Percentiles rank a stretch among this genome's conserved stretches.
Evolutionary conservation across 2,329 filamentous ascomycete species (phyloP).

Genomic region (Didymosphaeria variabile): DNA sequence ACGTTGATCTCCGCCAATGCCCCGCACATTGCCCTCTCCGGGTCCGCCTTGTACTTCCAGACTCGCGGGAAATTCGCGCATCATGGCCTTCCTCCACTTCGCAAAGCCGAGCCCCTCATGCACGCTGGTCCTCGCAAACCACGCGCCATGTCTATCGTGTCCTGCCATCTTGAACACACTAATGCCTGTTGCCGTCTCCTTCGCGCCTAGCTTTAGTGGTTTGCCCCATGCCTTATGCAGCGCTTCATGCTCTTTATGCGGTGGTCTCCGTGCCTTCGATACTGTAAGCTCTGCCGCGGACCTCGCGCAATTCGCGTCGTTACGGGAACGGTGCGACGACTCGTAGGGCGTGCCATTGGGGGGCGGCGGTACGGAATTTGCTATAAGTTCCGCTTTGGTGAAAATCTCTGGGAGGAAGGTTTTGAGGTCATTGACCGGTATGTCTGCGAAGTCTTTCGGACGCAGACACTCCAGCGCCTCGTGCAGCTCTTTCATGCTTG

Average conservation of each 20-base stretch:
- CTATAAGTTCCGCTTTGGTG: conserved; percentile 71
- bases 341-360: conserved; percentile 56
- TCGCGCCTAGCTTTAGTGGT: conserved; percentile 74
- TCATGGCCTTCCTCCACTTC: conserved; percentile 79
- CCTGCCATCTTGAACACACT: conserved; percentile 80
- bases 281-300: conserved; percentile 62
- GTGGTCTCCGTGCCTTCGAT: conserved; percentile 60
- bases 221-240: conserved; percentile 88
- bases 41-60: conserved; percentile 74
- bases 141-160: conserved; percentile 83
- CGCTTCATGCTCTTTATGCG: conserved; percentile 62
- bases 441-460: conserved; percentile 55
- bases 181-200: conserved; percentile 79
- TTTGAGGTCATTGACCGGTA: conserved; percentile 54
- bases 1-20: conserved; percentile 81
- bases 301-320: conserved; percentile 62
- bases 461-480: conserved; percentile 55
- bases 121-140: conserved; percentile 87
- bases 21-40: conserved; percentile 79
- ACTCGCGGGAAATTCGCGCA: conserved; percentile 81
- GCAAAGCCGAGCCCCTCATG: conserved; percentile 81
- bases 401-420: conserved; percentile 54
- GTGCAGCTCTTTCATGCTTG: conserved; percentile 52
- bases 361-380: conserved; percentile 77
- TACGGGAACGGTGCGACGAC: conserved; percentile 63